phyloP scores from a whole-genome alignment of 2,329 filamentous ascomycete species.

The Neofusicoccum parvum region DNA sequence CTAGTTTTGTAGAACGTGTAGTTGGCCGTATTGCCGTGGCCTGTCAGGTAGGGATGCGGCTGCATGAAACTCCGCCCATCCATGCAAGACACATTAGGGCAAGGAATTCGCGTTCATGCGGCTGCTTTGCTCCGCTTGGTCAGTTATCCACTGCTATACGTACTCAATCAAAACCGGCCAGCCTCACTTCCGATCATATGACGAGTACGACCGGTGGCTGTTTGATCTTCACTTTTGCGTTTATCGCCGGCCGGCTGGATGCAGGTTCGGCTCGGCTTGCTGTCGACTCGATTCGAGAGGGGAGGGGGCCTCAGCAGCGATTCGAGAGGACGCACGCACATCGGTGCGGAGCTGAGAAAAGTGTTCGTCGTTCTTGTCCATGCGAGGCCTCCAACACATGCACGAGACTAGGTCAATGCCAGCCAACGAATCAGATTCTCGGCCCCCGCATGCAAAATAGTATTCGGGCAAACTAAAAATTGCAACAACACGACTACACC shows the following conservation, averaged over 20 bases:
- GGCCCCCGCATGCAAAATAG: not conserved
- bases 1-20: not conserved
- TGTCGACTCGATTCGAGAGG: not conserved
- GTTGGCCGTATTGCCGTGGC: not conserved
- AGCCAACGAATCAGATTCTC: not conserved
- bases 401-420: not conserved
- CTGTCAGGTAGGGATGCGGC: not conserved
- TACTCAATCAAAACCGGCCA: not conserved
- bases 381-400: conserved; percentile 8
- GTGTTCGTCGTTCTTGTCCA: conserved; percentile 4
- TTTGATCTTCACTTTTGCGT: not conserved
- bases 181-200: not conserved
- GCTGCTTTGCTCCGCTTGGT: not conserved
- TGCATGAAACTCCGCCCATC: not conserved
- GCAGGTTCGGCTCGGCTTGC: not conserved
- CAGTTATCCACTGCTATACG: not conserved
- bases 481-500: not conserved
- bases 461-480: not conserved
- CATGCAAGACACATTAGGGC: not conserved
- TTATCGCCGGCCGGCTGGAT: not conserved
- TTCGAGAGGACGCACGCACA: conserved; percentile 1
- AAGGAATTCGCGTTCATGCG: conserved; percentile 10
- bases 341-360: not conserved
- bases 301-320: not conserved
- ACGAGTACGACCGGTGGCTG: not conserved